Conservation (phyloP, 1,139 yeast genomes). For the Blastobotrys proliferans region DNA sequence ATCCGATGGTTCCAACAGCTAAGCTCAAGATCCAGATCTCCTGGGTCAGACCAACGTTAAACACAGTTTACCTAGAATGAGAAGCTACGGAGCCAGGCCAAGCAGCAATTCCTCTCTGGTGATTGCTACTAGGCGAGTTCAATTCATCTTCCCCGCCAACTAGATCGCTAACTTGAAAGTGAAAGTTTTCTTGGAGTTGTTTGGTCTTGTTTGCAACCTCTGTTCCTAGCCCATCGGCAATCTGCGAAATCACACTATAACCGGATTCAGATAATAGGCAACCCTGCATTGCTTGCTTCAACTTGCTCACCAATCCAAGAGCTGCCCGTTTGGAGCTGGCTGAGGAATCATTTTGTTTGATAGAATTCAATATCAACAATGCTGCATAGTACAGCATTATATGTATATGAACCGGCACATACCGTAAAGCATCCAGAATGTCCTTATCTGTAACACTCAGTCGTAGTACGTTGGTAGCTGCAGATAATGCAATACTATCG, state of each 20-base stretch:
- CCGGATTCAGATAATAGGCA: conserved; percentile 38
- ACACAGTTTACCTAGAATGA: no score
- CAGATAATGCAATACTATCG: conserved; percentile 49
- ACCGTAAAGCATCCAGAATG: conserved; percentile 52
- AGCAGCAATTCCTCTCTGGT: conserved; percentile 17
- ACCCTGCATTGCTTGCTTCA: conserved; percentile 37
- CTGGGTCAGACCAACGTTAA: no score
- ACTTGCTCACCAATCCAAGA: conserved; percentile 34
- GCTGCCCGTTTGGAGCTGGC: conserved; percentile 14
- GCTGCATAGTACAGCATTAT: conserved; percentile 70
- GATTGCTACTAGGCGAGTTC: conserved; percentile 1
- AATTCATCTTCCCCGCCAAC: conserved; percentile 10
- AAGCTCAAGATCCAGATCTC: no score
- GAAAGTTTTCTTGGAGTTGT: conserved; percentile 1
- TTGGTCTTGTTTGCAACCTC: neutral
- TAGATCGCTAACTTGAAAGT: neutral
- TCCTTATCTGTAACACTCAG: conserved; percentile 58
- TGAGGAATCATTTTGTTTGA: neutral
- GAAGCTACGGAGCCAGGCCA: conserved; percentile 25
- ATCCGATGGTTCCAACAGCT: no score
- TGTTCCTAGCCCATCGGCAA: conserved; percentile 43
- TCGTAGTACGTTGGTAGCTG: conserved; percentile 61
- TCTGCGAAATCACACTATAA: conserved; percentile 50
- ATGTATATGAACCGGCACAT: conserved; percentile 68
- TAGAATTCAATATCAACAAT: conserved; percentile 41